Evolutionary conservation across 257 asterid genomes (phyloP).

Genomic region (Agastache rugosa): DNA sequence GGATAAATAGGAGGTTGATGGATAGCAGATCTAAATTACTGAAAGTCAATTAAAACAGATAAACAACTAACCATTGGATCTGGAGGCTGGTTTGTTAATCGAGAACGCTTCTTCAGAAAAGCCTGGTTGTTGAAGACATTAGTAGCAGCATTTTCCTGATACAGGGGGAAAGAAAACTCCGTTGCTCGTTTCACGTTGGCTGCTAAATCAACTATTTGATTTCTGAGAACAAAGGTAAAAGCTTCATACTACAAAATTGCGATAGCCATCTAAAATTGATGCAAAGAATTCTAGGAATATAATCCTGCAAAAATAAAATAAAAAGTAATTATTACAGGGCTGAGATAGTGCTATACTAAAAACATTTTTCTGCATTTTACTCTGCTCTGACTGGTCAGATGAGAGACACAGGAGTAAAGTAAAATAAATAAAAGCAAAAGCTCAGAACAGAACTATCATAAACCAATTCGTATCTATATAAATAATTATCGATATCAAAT

Average conservation of each 20-base stretch:
- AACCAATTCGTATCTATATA: not conserved
- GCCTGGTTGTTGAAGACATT: slow-evolving; percentile 92
- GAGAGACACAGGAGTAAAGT: not conserved
- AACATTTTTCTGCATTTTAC: slow-evolving; percentile 29
- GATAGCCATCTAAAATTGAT: slow-evolving; percentile 95
- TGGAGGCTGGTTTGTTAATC: slow-evolving; percentile 89
- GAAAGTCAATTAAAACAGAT: slow-evolving; percentile 28
- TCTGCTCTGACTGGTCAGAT: slow-evolving; percentile 28
- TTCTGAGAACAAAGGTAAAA: slow-evolving; percentile 45
- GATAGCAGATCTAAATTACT: slow-evolving; percentile 25
- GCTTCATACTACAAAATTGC: slow-evolving; percentile 85
- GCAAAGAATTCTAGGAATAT: slow-evolving; percentile 88
- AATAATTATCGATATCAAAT: not conserved
- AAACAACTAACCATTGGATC: slow-evolving; percentile 78
- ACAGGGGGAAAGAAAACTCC: slow-evolving; percentile 12
- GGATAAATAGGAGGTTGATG: slow-evolving; percentile 17
- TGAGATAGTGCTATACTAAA: slow-evolving; percentile 11
- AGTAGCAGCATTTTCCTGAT: slow-evolving; percentile 84
- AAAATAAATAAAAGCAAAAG: not conserved
- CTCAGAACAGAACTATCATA: slow-evolving; percentile 4
- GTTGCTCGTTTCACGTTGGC: slow-evolving; percentile 40
- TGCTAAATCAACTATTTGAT: slow-evolving; percentile 26
- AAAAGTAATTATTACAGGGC: slow-evolving; percentile 6
- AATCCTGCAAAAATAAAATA: slow-evolving; percentile 69
- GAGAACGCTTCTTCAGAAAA: slow-evolving; percentile 90